Evolutionary conservation across 2,329 filamentous ascomycete species (phyloP), one percentile per base, ranked within the genome.

Genomic region (Aspergillus flavus): DNA sequence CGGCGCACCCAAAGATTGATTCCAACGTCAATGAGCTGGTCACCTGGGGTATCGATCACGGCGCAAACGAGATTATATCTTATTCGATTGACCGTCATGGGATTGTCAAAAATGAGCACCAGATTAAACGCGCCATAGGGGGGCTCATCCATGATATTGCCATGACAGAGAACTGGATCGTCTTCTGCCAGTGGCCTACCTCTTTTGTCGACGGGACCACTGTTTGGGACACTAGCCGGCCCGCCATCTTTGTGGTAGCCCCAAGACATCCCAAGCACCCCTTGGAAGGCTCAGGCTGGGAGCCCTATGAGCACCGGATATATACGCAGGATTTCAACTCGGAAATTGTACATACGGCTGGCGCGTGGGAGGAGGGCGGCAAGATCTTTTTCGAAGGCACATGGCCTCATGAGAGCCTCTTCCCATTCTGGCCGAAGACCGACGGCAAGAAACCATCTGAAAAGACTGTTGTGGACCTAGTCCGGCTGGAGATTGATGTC

Each of bases 1-100:
- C 79, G 1, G 80, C 80, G 6, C 80, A 82, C 64, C 80, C 80
- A 0, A 82, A 82, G 59, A 73, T 80, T 52, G 80, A 82, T 58
- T 79, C 79, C 0, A 72, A 73, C 52, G 80, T 73, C 0, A 75
- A 78, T 7, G 80, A 82, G 58, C 75, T 82, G 66, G 74, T 82
- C 30, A 32, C 30, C 30, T 32, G 30, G 1, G 73, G 72, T 26
- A 80, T 74, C 61, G 78, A 79, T 2, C 81, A 82, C 59, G 74
- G 80, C 63, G 80, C 80, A 1, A 79, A 76, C 43, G 79, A 81
- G 61, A 74, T 81, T 36, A 76, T 79, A 1, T 74, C 76, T 6
- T 81, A 79, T 58, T 74, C 76, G 2, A 75, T 81, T 26, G 75
- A 80, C 58, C 71, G 68, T 16, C 59, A 76, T 7, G 79, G 80